Percentiles rank a stretch among this genome's conserved stretches.
Evolutionary conservation across 345 rosid genomes (phyloP).

Genomic region (Moricandia arvensis): DNA sequence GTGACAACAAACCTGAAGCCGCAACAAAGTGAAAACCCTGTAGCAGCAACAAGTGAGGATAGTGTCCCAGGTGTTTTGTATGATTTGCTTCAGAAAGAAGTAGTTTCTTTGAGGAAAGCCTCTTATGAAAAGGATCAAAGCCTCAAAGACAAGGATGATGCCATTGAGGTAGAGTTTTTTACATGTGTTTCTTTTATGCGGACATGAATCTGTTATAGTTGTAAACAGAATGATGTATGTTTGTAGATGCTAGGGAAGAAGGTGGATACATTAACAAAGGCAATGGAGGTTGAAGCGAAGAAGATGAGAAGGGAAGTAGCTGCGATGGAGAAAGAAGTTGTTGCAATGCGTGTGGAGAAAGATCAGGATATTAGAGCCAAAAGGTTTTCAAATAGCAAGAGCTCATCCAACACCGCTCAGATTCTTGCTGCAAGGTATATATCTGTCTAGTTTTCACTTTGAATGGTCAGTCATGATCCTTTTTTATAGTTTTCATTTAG

Average conservation of each 20-base stretch:
- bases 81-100: slow-evolving; percentile 94
- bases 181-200: slow-evolving; percentile 22
- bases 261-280: slow-evolving; percentile 92
- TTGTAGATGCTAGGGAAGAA: slow-evolving; percentile 88
- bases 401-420: slow-evolving; percentile 69
- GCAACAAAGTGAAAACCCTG: slow-evolving; percentile 40
- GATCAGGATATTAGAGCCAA: slow-evolving; percentile 85
- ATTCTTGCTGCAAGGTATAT: slow-evolving; percentile 89
- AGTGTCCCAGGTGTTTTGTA: slow-evolving; percentile 75
- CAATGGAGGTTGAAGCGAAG: slow-evolving; percentile 58
- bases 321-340: background rate
- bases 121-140: slow-evolving; percentile 96
- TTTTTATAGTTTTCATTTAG: too few species aligned
- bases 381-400: slow-evolving; percentile 62
- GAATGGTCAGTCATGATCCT: background rate
- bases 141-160: slow-evolving; percentile 98
- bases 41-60: slow-evolving; percentile 43
- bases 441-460: background rate
- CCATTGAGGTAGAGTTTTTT: slow-evolving; percentile 70
- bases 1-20: slow-evolving; percentile 45
- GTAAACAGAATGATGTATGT: background rate
- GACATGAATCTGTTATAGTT: too few species aligned
- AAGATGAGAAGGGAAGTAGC: background rate
- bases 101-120: slow-evolving; percentile 77
- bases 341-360: slow-evolving; percentile 62